These are phyloP conservation scores for Lyophyllum atratum DNA, from an alignment of 768 basidiomycete species.

Conservation along the genomic window DNA sequence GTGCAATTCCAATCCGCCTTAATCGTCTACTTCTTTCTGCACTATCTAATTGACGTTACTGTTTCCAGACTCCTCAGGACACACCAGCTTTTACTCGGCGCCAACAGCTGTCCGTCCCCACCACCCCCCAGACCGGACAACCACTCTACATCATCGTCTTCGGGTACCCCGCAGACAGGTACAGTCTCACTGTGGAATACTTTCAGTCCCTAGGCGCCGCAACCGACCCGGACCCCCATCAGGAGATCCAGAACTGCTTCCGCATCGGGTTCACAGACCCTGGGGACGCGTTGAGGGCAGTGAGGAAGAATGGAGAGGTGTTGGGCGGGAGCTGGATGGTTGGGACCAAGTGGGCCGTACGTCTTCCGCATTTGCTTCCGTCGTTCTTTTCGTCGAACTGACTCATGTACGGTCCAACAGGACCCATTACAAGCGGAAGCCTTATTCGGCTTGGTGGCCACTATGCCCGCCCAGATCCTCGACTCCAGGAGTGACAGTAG, in stretches of 20 bases:
- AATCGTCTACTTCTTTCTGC: too few relatives aligned
- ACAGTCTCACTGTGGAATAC: constrained; percentile 69
- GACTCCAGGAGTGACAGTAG: constrained; percentile 24
- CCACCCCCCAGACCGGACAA: constrained; percentile 33
- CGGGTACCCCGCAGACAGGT: constrained; percentile 85
- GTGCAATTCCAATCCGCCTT: neutral
- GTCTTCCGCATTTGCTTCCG: constrained; percentile 30
- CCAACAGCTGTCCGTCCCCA: constrained; percentile 27
- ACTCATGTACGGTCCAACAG: constrained; percentile 23
- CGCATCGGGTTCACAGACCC: constrained; percentile 72
- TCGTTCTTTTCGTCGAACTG: neutral
- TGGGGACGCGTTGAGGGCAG: constrained; percentile 76
- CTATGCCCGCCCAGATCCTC: constrained; percentile 18
- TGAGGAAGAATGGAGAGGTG: constrained; percentile 82
- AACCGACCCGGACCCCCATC: constrained; percentile 66
- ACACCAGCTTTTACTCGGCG: constrained; percentile 40
- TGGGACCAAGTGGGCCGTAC: constrained; percentile 83
- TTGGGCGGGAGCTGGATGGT: constrained; percentile 79
- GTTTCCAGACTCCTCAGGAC: constrained; percentile 42
- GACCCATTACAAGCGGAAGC: constrained; percentile 62
- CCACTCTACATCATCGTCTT: constrained; percentile 76
- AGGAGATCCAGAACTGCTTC: constrained; percentile 80
- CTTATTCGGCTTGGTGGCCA: constrained; percentile 43
- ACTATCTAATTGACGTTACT: neutral
- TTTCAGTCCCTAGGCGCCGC: constrained; percentile 73